These are phyloP conservation scores for Eucalyptus marginata DNA, from an alignment of 345 rosid genomes.

Conservation along the genomic window DNA sequence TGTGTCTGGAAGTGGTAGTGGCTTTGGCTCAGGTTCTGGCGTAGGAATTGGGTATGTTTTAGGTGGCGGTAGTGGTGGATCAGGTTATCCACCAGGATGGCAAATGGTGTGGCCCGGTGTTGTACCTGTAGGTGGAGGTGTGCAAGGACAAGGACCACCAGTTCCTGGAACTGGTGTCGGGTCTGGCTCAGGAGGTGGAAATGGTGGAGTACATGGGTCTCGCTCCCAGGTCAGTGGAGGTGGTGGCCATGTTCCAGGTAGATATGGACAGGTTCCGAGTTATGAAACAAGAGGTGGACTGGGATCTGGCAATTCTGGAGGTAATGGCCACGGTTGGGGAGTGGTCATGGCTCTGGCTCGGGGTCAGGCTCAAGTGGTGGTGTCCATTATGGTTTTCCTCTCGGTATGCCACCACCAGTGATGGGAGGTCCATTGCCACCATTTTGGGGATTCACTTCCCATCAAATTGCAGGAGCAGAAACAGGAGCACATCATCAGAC, in stretches of 20 bases:
- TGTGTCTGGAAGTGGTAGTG: not conserved
- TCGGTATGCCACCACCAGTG: not conserved
- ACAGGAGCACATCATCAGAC: not conserved
- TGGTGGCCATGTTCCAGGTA: not conserved
- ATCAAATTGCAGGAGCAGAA: not conserved
- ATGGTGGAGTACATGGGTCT: not conserved
- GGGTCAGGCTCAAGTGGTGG: not conserved
- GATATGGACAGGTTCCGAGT: not conserved
- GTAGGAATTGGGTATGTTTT: not conserved
- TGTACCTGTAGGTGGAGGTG: not conserved
- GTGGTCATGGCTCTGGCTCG: not conserved
- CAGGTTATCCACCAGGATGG: not conserved
- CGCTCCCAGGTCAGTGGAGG: not conserved
- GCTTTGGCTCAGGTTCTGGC: not conserved
- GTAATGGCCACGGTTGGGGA: not conserved
- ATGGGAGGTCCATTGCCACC: not conserved
- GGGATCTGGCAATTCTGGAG: not conserved
- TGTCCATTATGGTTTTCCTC: not conserved
- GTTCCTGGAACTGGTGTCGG: not conserved
- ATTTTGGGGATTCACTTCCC: not conserved
- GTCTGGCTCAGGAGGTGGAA: not conserved
- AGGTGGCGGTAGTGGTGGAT: not conserved
- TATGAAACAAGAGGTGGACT: not conserved
- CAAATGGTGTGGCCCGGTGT: not conserved
- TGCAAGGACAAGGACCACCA: not conserved